Percentiles rank a stretch among this genome's conserved stretches.
These are phyloP conservation scores for Piper longum DNA, from an alignment of 164 flowering plant genomes.

Conservation along the genomic window DNA sequence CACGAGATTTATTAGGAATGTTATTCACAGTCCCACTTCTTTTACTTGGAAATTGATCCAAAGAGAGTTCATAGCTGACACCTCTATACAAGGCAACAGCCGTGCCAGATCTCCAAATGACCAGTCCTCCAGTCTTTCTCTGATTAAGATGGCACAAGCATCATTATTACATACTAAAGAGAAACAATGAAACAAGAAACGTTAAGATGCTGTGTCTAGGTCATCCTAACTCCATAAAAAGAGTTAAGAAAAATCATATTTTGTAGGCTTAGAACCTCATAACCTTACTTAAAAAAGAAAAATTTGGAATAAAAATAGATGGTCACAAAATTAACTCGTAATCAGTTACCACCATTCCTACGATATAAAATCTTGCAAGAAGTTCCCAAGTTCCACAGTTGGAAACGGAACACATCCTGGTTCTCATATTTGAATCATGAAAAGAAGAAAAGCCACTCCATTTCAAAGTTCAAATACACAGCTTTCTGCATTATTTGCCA, in stretches of 20 bases:
- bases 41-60: slow-evolving; percentile 22
- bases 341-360: too few relatives aligned
- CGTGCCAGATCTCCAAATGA: slow-evolving; percentile 90
- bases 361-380: neutral
- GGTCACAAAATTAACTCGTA: too few relatives aligned
- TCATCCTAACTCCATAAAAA: too few relatives aligned
- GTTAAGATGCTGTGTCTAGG: neutral
- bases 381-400: neutral
- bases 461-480: too few relatives aligned
- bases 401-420: too few relatives aligned
- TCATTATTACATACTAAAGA: neutral
- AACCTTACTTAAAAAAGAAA: too few relatives aligned
- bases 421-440: too few relatives aligned
- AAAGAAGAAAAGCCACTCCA: too few relatives aligned
- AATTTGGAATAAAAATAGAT: too few relatives aligned
- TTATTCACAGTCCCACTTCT: slow-evolving; percentile 6
- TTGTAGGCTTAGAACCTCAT: too few relatives aligned
- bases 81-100: slow-evolving; percentile 75
- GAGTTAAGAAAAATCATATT: too few relatives aligned
- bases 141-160: slow-evolving; percentile 14
- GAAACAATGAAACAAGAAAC: neutral
- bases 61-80: slow-evolving; percentile 47
- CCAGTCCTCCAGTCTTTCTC: slow-evolving; percentile 94
- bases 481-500: too few relatives aligned
- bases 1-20: neutral